Evolutionary conservation across 1,284 basidiomycete species (phyloP).

Genomic region (Ceratobasidium sp.): DNA sequence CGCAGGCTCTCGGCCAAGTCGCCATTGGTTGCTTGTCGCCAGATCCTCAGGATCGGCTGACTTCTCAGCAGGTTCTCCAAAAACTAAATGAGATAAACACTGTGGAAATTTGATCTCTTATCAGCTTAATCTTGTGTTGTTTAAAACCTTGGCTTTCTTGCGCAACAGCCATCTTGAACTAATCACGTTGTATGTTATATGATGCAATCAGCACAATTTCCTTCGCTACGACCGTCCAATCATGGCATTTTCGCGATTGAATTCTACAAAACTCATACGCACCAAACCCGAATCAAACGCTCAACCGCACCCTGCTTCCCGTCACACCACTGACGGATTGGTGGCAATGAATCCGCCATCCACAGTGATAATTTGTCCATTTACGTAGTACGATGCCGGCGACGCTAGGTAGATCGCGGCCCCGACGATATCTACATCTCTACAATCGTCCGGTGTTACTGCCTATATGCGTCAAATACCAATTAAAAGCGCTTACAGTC

Average conservation of each 20-base stretch:
- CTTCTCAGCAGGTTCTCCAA: neutral
- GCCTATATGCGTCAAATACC: neutral
- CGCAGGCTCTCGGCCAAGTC: neutral
- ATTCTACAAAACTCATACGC: no score
- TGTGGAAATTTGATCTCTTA: no score
- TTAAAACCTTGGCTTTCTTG: no score
- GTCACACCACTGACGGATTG: slow-evolving; percentile 64
- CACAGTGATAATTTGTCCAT: slow-evolving; percentile 78
- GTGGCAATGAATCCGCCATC: slow-evolving; percentile 81
- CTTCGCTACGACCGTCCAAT: no score
- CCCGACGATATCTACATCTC: slow-evolving; percentile 77
- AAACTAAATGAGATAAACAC: no score
- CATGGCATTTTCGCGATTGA: no score
- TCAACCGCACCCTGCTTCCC: neutral
- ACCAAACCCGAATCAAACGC: neutral
- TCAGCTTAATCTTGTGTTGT: no score
- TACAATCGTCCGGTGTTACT: slow-evolving; percentile 52
- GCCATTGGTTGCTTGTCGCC: neutral
- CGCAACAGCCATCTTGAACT: no score
- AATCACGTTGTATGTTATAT: no score
- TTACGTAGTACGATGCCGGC: slow-evolving; percentile 75
- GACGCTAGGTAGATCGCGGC: slow-evolving; percentile 80
- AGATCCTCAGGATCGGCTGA: neutral
- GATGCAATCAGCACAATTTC: no score
- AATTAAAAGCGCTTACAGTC: slow-evolving; percentile 67